Conservation (phyloP, 2,329 filamentous ascomycete genomes). For the Sporothrix humicola region DNA sequence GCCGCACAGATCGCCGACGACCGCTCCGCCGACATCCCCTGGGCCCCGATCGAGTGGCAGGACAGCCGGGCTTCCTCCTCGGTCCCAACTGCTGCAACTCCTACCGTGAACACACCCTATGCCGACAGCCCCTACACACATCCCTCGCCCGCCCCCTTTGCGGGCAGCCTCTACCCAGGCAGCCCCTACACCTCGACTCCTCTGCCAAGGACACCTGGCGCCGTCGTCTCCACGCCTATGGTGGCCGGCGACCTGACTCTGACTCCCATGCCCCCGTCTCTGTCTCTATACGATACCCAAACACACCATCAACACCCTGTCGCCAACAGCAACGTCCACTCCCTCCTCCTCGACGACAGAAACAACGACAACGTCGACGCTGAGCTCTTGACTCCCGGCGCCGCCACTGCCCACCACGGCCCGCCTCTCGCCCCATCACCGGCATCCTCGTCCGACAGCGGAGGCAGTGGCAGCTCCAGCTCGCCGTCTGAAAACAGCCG, state of each 20-base stretch:
- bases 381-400: slow-evolving; percentile 11
- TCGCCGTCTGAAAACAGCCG: slow-evolving; percentile 15
- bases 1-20: slow-evolving; percentile 24
- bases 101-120: not conserved
- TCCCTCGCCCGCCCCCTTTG: not conserved
- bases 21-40: slow-evolving; percentile 28
- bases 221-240: not conserved
- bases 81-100: not conserved
- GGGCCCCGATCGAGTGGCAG: slow-evolving; percentile 28
- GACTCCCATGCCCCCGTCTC: not conserved
- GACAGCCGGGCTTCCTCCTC: not conserved
- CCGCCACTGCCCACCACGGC: not conserved
- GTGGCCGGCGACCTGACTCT: not conserved
- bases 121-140: slow-evolving; percentile 26
- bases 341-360: not conserved
- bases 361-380: slow-evolving; percentile 14
- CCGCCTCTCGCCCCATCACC: not conserved
- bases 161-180: slow-evolving; percentile 8
- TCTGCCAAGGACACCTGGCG: not conserved
- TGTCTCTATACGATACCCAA: not conserved
- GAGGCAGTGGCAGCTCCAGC: not conserved
- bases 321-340: slow-evolving; percentile 14
- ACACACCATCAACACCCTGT: not conserved
- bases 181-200: slow-evolving; percentile 12
- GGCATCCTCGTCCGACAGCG: not conserved